Percentiles rank a stretch among this genome's conserved stretches.
These are phyloP conservation scores for Quaeritorhiza haematococci DNA, from an alignment of 371 early-diverging fungal species.

Conservation along the genomic window DNA sequence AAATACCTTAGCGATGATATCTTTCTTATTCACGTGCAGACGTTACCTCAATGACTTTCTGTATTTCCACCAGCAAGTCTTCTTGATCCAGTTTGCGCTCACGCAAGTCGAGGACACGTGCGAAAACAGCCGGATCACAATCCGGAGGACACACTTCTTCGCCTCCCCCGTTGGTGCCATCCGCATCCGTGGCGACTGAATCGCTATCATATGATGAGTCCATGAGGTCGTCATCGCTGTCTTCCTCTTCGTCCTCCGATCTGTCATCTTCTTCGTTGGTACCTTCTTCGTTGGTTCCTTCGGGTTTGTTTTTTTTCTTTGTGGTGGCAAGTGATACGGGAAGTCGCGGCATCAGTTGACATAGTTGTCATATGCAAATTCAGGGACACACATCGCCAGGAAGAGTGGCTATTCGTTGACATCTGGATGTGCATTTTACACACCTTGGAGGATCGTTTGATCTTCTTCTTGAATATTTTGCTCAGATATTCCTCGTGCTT, in stretches of 20 bases:
- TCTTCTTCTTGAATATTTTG: constrained; percentile 49
- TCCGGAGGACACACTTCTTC: constrained; percentile 47
- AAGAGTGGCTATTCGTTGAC: too few species aligned
- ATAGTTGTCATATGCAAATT: too few species aligned
- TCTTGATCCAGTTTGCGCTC: constrained; percentile 46
- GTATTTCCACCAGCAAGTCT: constrained; percentile 43
- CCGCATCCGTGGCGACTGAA: constrained; percentile 6
- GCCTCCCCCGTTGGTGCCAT: constrained; percentile 18
- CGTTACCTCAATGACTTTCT: constrained; percentile 47
- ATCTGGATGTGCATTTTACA: not conserved
- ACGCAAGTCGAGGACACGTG: constrained; percentile 33
- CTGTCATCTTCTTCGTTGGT: constrained; percentile 26
- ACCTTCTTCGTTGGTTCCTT: constrained; percentile 7
- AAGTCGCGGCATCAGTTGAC: not conserved
- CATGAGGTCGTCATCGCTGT: constrained; percentile 27
- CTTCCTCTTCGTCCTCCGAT: constrained; percentile 15
- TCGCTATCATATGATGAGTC: constrained; percentile 18
- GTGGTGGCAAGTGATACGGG: not conserved
- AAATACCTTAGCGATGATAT: not conserved
- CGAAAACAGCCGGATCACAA: constrained; percentile 32
- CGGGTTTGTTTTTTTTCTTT: constrained; percentile 26
- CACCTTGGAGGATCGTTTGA: constrained; percentile 41
- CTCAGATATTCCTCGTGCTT: constrained; percentile 47
- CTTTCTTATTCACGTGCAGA: not conserved
- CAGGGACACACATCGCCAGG: too few species aligned